These are phyloP conservation scores for Candida montana DNA, from an alignment of 805 yeast species.

Conservation along the genomic window DNA sequence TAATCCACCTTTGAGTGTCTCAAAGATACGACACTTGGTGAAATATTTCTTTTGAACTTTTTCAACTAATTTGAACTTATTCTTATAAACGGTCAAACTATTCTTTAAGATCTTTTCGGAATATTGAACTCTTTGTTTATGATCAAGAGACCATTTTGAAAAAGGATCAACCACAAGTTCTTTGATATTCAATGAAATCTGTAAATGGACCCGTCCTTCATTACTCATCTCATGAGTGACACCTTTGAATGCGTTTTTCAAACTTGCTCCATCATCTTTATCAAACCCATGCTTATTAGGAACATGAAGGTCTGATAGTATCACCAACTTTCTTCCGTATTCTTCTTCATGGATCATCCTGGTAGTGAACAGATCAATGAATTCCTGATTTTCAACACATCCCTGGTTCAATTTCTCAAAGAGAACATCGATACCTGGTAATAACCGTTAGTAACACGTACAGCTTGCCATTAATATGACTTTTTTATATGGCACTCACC, in stretches of 20 bases:
- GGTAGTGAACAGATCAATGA: slow-evolving; percentile 56
- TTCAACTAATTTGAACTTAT: slow-evolving; percentile 42
- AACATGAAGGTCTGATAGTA: slow-evolving; percentile 32
- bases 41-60: slow-evolving; percentile 62
- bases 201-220: slow-evolving; percentile 55
- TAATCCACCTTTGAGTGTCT: slow-evolving; percentile 50
- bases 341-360: slow-evolving; percentile 68
- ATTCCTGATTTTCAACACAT: slow-evolving; percentile 64
- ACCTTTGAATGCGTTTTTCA: slow-evolving; percentile 58
- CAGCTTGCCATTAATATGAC: background rate
- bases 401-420: slow-evolving; percentile 57
- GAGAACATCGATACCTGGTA: slow-evolving; percentile 40
- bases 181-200: slow-evolving; percentile 58
- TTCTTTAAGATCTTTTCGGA: slow-evolving; percentile 49
- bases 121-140: slow-evolving; percentile 57
- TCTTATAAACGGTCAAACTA: slow-evolving; percentile 49
- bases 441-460: background rate
- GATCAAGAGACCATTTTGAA: slow-evolving; percentile 68
- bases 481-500: slow-evolving; percentile 29
- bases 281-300: slow-evolving; percentile 39
- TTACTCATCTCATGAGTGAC: slow-evolving; percentile 46
- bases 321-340: slow-evolving; percentile 54
- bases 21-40: slow-evolving; percentile 70
- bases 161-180: slow-evolving; percentile 64
- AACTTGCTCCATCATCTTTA: slow-evolving; percentile 59